A percentile compares a stretch with the other conserved stretches of the same genome.
Evolutionary conservation across 1,284 basidiomycete genomes (phyloP).

Genomic region (Apiotrichum mycotoxinovorans): DNA sequence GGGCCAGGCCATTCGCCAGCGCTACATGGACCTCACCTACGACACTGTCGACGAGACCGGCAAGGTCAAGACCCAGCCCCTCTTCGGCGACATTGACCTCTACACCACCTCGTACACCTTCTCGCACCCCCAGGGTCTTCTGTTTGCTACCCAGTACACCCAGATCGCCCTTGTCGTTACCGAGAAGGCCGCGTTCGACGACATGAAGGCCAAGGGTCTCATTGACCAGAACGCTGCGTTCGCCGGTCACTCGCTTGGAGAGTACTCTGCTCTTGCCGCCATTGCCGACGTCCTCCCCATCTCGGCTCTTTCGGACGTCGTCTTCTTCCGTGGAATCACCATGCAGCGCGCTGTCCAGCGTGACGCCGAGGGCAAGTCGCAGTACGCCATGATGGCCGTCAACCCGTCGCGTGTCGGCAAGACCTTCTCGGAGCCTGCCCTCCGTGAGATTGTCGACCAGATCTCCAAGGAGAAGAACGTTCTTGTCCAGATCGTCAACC

Average conservation of each 20-base stretch:
- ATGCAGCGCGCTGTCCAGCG: constrained; percentile 98
- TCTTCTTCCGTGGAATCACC: constrained; percentile 98
- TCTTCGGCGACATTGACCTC: constrained; percentile 87
- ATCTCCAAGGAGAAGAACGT: constrained; percentile 73
- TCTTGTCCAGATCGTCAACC: constrained; percentile 94
- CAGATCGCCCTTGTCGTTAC: constrained; percentile 97
- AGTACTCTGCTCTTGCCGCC: constrained; percentile 95
- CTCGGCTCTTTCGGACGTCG: constrained; percentile 93
- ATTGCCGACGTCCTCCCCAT: constrained; percentile 94
- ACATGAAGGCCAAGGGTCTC: constrained; percentile 93
- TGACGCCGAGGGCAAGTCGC: constrained; percentile 83
- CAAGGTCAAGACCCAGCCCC: constrained; percentile 85
- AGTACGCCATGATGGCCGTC: constrained; percentile 98
- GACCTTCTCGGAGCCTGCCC: constrained; percentile 81
- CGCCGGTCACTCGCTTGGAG: constrained; percentile 95
- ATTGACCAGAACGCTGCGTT: constrained; percentile 89
- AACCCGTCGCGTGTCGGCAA: constrained; percentile 93
- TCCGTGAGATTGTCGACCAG: constrained; percentile 90
- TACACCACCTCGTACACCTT: constrained; percentile 95
- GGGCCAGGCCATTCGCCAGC: constrained; percentile 92
- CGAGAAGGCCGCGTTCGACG: constrained; percentile 95
- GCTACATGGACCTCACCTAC: constrained; percentile 99
- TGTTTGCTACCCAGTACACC: constrained; percentile 97
- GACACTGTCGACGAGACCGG: constrained; percentile 95
- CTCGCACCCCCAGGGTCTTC: constrained; percentile 88